Base-by-base conservation (phyloP, 768 basidiomycete genomes). In the Boletus eberwhitei region DNA sequence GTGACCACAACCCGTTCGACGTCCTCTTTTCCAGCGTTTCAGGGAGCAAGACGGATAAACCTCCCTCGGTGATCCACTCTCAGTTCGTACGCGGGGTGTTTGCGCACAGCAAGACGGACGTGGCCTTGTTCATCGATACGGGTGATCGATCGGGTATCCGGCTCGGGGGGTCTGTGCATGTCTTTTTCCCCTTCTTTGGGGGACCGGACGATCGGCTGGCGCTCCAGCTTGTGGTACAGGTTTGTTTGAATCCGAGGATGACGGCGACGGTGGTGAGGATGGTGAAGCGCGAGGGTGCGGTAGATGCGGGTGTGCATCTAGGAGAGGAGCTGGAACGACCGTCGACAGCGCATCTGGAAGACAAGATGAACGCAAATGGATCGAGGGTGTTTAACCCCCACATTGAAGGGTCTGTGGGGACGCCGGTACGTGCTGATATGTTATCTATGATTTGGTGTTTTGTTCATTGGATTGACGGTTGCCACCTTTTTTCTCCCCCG, bases 121-220 rank as follows among this genome's bases (percentile, higher is more conserved):
- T 96, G 19, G 93, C 86, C 1, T 71, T 98, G 12, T 93, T 87
- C 64, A 79, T 98, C 44, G 93, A 97, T 63, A 79, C 82, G 44
- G 79, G 78, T 32, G 73, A 75, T 48, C 61, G 60, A 8, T 48
- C 64, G 32, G 60, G 64, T 0, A 54, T 59, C 40, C 61, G 42
- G 21, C 2, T 53, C 26, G 68, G 69, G 43, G 72, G 72, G 39
- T 69, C 63, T 9, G 79, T 85, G 63, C 89, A 92, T 64, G 60
- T 98, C 17, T 89, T 93, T 72, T 64, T 97, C 9, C 90, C 93
- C 0, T 98, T 98, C 80, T 90, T 93, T 67, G 96, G 96, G 22
- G 96, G 96, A 0, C 88, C 93, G 0, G 96, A 98, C 69, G 95
- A 97, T 66, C 79, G 96, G 3, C 77, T 93, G 17, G 91, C 93